These are phyloP conservation scores for Cryptococcus floricola DNA, from an alignment of 1,284 basidiomycete species.

Conservation along the genomic window DNA sequence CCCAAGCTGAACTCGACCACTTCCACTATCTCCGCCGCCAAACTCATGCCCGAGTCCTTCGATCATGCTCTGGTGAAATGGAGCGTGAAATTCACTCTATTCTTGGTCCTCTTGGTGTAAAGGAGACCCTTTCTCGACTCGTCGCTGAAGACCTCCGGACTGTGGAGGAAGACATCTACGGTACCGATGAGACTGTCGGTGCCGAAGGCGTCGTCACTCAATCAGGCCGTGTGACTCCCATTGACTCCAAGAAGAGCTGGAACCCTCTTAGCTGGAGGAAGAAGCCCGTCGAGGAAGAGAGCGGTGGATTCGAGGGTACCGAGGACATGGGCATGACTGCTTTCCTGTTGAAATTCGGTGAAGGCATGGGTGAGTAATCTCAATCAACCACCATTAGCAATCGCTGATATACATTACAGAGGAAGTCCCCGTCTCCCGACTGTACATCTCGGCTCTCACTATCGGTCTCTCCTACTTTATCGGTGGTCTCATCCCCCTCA, in stretches of 20 bases:
- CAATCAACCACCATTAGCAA: background rate
- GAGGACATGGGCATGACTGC: conserved; percentile 80
- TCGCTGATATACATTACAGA: conserved; percentile 52
- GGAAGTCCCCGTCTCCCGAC: conserved; percentile 66
- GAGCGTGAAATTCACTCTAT: conserved; percentile 89
- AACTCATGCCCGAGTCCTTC: conserved; percentile 74
- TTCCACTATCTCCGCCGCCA: conserved; percentile 74
- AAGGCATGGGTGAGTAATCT: conserved; percentile 66
- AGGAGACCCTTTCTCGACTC: conserved; percentile 70
- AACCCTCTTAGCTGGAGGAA: conserved; percentile 16
- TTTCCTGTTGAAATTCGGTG: conserved; percentile 89
- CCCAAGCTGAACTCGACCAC: conserved; percentile 92
- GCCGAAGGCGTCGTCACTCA: conserved; percentile 24
- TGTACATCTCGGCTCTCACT: conserved; percentile 83
- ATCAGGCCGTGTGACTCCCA: conserved; percentile 47
- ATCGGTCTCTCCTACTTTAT: conserved; percentile 76
- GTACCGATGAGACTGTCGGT: conserved; percentile 12
- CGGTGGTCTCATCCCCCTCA: conserved; percentile 79
- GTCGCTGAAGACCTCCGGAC: conserved; percentile 71
- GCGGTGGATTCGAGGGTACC: conserved; percentile 57
- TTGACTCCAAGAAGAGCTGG: conserved; percentile 17
- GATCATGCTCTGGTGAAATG: conserved; percentile 89
- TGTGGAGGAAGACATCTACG: conserved; percentile 55
- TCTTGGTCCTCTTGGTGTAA: conserved; percentile 81
- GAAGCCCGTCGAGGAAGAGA: conserved; percentile 18